Base-by-base conservation (phyloP, 2,329 filamentous ascomycete genomes). In the Aspergillus calidoustus region DNA sequence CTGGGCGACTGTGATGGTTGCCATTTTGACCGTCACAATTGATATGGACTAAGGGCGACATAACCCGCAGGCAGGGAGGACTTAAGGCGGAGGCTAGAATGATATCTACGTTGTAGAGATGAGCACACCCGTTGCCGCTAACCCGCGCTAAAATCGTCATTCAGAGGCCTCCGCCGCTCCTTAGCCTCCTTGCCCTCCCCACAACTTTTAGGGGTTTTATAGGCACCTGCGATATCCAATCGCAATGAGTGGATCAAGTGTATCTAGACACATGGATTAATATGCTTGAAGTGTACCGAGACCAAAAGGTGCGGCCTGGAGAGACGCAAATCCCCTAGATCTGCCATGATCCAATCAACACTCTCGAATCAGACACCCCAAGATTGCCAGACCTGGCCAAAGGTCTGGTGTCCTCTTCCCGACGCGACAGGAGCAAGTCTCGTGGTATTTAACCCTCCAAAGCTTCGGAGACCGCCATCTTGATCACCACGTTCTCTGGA, bases 51-150 rank as follows among this genome's bases (percentile, higher is more conserved):
- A 41, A 41, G 11, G 17, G 6, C 3, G 25, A n/a, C 11, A 19
- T 41, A 11, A 15, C 13, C 34, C 15, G 34, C 34, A 3, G 13
- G 34, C 11, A 41, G 34, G 34, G 11, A 41, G 34, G n/a, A 57
- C 47, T 50, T 57, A 57, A 52, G 13, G 34, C 34, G 9, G 13
- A 17, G 31, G 34, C 51, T 58, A 52, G 55, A 58, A 57, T 57
- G 55, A 57, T 51, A 57, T 51, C 47, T 57, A 57, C 55, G 55
- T 51, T 51, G 55, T 57, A 57, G 55, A 57, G 55, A 52, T 57
- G 55, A 57, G 55, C 43, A 57, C 55, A 57, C 31, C 48, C 31
- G n/a, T 7, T 19, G 22, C 34, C 47, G 38, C 55, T 57, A 50
- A 57, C 17, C 3, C 9, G 30, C 55, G 46, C 55, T 57, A 57